These are phyloP conservation scores for Cokeromyces recurvatus DNA, from an alignment of 371 early-diverging fungal species.

Conservation along the genomic window DNA sequence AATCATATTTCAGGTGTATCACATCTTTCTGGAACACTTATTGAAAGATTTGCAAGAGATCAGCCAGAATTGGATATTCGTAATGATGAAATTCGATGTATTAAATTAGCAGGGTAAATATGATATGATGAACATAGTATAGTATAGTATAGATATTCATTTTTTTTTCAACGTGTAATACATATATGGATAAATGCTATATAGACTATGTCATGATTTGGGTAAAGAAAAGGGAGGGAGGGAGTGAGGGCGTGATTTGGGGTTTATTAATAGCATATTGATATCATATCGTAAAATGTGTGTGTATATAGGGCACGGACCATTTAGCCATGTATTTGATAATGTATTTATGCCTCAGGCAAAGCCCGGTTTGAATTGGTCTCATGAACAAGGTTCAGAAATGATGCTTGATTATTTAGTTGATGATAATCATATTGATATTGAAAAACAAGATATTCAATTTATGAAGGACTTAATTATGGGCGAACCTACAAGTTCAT, in stretches of 20 bases:
- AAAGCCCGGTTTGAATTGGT: conserved; percentile 70
- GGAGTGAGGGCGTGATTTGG: too few relatives aligned
- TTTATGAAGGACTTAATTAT: conserved; percentile 85
- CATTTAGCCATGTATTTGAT: conserved; percentile 95
- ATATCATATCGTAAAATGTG: too few relatives aligned
- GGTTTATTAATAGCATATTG: conserved; percentile 84
- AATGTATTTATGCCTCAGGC: conserved; percentile 62
- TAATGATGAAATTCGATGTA: conserved; percentile 75
- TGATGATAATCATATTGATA: conserved; percentile 75
- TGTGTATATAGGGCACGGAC: too few relatives aligned
- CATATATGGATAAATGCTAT: too few relatives aligned
- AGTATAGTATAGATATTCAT: too few relatives aligned
- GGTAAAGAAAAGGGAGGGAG: conserved; percentile 46
- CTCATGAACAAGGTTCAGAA: conserved; percentile 86
- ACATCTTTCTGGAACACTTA: conserved; percentile 74
- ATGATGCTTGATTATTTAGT: conserved; percentile 87
- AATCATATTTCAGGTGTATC: conserved; percentile 64
- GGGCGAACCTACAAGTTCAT: conserved; percentile 64
- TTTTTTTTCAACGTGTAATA: too few relatives aligned
- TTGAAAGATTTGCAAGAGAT: conserved; percentile 60
- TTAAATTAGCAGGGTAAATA: conserved; percentile 79
- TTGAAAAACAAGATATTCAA: conserved; percentile 60
- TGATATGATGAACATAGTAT: not conserved
- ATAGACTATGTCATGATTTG: conserved; percentile 93
- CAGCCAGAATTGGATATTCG: conserved; percentile 85